Evolutionary conservation across 768 basidiomycete species (phyloP).

Genomic region (Suillus fuscotomentosus): DNA sequence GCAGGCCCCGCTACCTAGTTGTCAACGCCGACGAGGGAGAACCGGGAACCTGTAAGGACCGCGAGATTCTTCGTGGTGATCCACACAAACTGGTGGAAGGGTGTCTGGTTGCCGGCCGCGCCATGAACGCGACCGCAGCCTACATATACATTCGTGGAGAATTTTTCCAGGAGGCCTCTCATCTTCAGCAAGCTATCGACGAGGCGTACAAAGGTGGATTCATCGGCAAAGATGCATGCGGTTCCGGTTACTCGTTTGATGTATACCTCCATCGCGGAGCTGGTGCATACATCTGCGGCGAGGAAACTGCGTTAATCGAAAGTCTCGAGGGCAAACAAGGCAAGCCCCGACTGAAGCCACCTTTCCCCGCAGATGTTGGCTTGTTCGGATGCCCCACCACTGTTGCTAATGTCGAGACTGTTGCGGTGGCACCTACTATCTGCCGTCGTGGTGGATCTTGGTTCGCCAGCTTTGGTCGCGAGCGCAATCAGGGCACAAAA

Average conservation of each 20-base stretch:
- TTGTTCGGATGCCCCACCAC: conserved; percentile 97
- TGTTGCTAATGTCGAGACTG: conserved; percentile 98
- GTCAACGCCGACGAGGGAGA: conserved; percentile 99
- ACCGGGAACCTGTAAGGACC: conserved; percentile 98
- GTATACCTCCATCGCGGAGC: conserved; percentile 98
- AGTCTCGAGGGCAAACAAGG: conserved; percentile 97
- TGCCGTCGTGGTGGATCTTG: conserved; percentile 84
- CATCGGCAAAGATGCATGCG: conserved; percentile 89
- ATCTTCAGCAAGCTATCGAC: conserved; percentile 92
- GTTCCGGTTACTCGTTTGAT: conserved; percentile 92
- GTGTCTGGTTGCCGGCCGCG: conserved; percentile 93
- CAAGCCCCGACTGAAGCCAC: conserved; percentile 95
- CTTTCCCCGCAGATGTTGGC: conserved; percentile 98
- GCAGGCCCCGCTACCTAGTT: conserved; percentile 90
- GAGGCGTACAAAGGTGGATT: conserved; percentile 91
- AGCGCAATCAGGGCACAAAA: conserved; percentile 96
- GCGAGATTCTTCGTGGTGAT: conserved; percentile 96
- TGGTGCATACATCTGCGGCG: conserved; percentile 98
- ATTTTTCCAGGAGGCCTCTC: conserved; percentile 92
- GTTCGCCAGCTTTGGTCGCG: conserved; percentile 92
- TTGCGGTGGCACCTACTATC: conserved; percentile 96
- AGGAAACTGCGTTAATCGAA: conserved; percentile 98
- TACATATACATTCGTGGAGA: conserved; percentile 99
- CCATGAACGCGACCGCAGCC: conserved; percentile 97
- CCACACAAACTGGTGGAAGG: conserved; percentile 98